Conservation (phyloP, 2,329 filamentous ascomycete genomes). For the Colletotrichum sp. region DNA sequence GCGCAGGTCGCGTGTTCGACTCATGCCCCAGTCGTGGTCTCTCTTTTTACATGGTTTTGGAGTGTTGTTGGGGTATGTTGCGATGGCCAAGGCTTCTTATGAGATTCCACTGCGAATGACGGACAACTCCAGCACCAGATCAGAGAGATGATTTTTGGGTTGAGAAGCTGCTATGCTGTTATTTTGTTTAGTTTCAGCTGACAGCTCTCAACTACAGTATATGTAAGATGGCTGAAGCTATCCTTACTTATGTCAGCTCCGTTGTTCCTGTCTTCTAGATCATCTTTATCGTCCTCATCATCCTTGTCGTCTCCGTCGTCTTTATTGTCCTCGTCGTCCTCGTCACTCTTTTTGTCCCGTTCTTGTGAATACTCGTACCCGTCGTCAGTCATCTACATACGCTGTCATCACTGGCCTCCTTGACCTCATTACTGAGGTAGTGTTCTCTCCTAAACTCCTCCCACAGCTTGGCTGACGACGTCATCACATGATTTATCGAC, state of each 20-base stretch:
- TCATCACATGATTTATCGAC: neutral
- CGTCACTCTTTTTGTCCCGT: no score
- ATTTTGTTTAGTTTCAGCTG: rapidly evolving
- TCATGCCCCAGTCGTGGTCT: neutral
- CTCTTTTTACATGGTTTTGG: neutral
- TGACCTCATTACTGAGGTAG: neutral
- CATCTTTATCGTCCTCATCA: no score
- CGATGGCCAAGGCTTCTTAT: neutral
- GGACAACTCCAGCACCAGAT: neutral
- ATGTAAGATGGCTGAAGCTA: neutral
- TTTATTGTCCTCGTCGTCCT: no score
- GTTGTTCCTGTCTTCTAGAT: no score
- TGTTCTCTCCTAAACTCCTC: neutral
- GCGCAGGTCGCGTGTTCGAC: neutral
- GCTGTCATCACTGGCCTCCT: neutral
- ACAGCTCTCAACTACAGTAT: neutral
- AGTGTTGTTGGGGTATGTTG: neutral
- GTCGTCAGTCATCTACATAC: neutral
- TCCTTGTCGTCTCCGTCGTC: no score
- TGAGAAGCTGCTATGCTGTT: neutral
- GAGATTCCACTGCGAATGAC: neutral
- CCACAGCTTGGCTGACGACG: neutral
- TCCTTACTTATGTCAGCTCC: neutral
- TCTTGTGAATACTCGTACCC: neutral
- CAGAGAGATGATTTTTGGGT: neutral